These are phyloP conservation scores for Postia placenta DNA, from an alignment of 768 basidiomycete genomes.

Conservation along the genomic window DNA sequence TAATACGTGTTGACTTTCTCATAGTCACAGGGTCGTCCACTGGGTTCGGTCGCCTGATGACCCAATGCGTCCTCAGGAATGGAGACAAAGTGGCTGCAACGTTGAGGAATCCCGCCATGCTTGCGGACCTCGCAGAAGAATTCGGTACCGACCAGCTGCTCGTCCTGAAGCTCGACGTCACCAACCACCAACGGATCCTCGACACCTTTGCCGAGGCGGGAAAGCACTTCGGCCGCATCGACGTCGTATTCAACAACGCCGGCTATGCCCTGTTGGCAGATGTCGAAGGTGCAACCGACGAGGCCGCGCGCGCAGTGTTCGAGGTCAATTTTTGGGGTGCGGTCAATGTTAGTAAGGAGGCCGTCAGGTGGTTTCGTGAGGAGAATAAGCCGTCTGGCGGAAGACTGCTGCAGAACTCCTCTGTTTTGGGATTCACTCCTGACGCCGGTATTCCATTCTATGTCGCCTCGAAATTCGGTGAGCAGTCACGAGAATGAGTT, in stretches of 20 bases:
- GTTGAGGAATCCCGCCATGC: constrained; percentile 14
- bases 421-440: constrained; percentile 18
- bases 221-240: constrained; percentile 16
- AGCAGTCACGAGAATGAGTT: not conserved
- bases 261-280: constrained; percentile 14
- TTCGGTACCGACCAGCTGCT: constrained; percentile 13
- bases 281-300: constrained; percentile 14
- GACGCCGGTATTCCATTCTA: constrained; percentile 9
- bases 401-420: constrained; percentile 28
- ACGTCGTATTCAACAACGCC: constrained; percentile 24
- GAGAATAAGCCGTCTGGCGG: constrained; percentile 30
- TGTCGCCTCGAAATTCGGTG: constrained; percentile 7
- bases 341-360: constrained; percentile 24
- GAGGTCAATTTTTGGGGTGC: constrained; percentile 25
- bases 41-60: constrained; percentile 19
- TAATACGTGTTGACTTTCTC: not conserved
- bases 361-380: constrained; percentile 31
- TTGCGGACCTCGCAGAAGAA: constrained; percentile 17
- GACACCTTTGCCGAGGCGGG: constrained; percentile 14
- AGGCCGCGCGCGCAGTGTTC: constrained; percentile 12
- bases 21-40: constrained; percentile 21
- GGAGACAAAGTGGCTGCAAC: constrained; percentile 22
- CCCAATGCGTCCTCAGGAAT: constrained; percentile 15
- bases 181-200: constrained; percentile 5
- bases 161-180: constrained; percentile 20